These are phyloP conservation scores for Gossypium trilobum DNA, from an alignment of 441 rosid genomes.

Conservation along the genomic window DNA sequence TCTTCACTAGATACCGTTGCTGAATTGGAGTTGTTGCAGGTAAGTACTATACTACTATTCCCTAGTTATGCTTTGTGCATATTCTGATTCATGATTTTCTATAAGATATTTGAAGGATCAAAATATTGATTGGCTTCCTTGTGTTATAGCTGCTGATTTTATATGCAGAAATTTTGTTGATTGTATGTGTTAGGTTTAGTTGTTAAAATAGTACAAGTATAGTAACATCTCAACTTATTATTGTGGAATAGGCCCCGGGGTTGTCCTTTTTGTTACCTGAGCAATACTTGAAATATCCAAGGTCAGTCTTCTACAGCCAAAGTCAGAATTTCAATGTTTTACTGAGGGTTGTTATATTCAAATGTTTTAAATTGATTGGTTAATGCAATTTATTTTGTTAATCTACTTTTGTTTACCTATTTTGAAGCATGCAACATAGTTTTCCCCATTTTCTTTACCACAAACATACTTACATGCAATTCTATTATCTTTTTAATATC, in stretches of 20 bases:
- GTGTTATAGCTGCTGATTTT: not conserved
- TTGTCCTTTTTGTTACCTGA: constrained; percentile 79
- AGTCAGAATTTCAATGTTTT: not conserved
- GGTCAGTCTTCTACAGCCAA: constrained; percentile 33
- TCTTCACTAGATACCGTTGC: constrained; percentile 75
- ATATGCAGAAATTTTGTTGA: not conserved
- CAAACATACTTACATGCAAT: not conserved
- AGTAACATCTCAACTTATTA: constrained; percentile 16
- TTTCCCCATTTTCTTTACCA: not conserved
- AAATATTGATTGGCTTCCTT: not conserved
- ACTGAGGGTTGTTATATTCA: not conserved
- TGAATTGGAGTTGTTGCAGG: constrained; percentile 86
- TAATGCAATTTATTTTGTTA: not conserved
- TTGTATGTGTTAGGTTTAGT: not conserved
- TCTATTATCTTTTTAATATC: not conserved
- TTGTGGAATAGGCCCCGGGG: constrained; percentile 78
- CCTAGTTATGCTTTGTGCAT: not conserved
- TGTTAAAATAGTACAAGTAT: constrained; percentile 1
- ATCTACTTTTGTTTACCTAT: not conserved
- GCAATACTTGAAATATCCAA: constrained; percentile 79
- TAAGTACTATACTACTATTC: constrained; percentile 13
- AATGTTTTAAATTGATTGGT: not conserved
- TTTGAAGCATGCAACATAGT: not conserved
- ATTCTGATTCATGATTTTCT: not conserved
- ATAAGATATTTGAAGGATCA: not conserved